A percentile compares a stretch with the other conserved stretches of the same genome.
Evolutionary conservation across 2,329 filamentous ascomycete species (phyloP).

Genomic region (Fusarium euwallaceae): DNA sequence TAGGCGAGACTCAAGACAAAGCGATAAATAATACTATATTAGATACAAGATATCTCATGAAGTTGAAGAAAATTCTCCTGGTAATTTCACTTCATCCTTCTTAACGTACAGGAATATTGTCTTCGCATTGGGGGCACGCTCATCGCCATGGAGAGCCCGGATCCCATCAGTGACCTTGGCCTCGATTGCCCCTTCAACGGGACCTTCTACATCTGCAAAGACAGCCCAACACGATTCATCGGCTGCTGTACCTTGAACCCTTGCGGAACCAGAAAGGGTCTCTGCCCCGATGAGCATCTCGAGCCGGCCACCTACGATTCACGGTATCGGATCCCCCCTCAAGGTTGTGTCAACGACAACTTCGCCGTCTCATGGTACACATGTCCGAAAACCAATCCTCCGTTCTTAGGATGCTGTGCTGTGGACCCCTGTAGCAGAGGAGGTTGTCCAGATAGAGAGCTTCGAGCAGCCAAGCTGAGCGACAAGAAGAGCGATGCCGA

Average conservation of each 20-base stretch:
- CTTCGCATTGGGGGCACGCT: too few relatives aligned
- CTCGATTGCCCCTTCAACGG: slow-evolving; percentile 50
- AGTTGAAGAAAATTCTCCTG: too few relatives aligned
- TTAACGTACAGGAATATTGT: too few relatives aligned
- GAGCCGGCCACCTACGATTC: slow-evolving; percentile 47
- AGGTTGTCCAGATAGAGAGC: slow-evolving; percentile 22
- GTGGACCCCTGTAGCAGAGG: slow-evolving; percentile 38
- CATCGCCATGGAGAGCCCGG: slow-evolving; percentile 19
- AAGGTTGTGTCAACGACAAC: slow-evolving; percentile 48
- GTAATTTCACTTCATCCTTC: too few relatives aligned
- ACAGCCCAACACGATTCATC: slow-evolving; percentile 51
- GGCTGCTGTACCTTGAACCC: slow-evolving; percentile 57
- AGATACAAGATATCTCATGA: too few relatives aligned
- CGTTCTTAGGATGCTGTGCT: slow-evolving; percentile 57
- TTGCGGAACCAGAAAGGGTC: slow-evolving; percentile 42
- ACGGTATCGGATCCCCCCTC: slow-evolving; percentile 44
- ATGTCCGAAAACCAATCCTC: slow-evolving; percentile 46
- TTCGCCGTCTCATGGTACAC: slow-evolving; percentile 50
- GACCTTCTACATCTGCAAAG: slow-evolving; percentile 54
- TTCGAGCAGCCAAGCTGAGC: slow-evolving; percentile 36
- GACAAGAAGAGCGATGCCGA: background rate
- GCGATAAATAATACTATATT: too few relatives aligned
- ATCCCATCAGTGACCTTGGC: slow-evolving; percentile 38
- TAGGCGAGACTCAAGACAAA: too few relatives aligned
- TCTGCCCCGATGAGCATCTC: slow-evolving; percentile 40